Conservation (phyloP, 192 early-diverging fungal species). For the Piromyces finnis region DNA sequence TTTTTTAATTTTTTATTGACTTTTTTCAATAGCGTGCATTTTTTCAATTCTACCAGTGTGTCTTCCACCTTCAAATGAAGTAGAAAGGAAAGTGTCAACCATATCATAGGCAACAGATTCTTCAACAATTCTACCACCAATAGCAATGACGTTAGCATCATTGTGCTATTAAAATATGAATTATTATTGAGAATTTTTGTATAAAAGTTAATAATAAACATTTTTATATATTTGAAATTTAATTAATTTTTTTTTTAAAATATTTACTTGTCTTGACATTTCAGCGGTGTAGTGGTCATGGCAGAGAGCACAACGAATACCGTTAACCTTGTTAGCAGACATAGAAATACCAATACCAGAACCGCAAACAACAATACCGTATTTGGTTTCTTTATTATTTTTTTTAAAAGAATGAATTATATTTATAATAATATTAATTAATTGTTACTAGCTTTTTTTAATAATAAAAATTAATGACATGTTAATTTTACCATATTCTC, state of each 20-base stretch:
- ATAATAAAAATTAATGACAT: too few species aligned
- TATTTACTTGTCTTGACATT: constrained; percentile 11
- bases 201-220: too few species aligned
- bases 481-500: neutral
- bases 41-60: neutral
- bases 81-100: constrained; percentile 8
- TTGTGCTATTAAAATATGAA: constrained; percentile 14
- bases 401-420: too few species aligned
- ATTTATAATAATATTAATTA: too few species aligned
- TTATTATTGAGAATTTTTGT: too few species aligned
- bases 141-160: constrained; percentile 12
- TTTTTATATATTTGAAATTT: too few species aligned
- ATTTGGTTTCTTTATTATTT: neutral
- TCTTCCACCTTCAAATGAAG: constrained; percentile 8
- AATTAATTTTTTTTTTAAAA: neutral
- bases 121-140: constrained; percentile 8
- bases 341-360: constrained; percentile 14
- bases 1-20: neutral
- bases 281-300: constrained; percentile 12
- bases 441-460: too few species aligned
- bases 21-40: neutral
- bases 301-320: constrained; percentile 12
- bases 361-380: constrained; percentile 13
- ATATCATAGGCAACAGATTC: constrained; percentile 11
- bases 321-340: constrained; percentile 13